Evolutionary conservation across 2,329 filamentous ascomycete genomes (phyloP), one percentile per base, ranked within the genome.

Genomic region (Microthyrium microscopicum): DNA sequence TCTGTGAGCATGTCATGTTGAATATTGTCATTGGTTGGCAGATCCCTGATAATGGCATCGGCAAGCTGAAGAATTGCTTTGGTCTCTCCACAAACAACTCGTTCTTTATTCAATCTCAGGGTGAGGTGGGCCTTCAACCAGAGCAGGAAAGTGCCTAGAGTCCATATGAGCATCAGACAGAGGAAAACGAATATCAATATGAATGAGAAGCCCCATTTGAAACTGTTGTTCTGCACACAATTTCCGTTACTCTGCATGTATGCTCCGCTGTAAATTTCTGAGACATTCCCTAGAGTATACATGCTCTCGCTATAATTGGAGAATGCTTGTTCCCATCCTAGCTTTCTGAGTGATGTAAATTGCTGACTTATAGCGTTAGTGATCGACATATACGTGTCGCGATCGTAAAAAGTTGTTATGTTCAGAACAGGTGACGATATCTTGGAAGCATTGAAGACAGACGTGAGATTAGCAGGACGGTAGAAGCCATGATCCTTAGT

Each of bases 171-270:
- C 5, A 42, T 29, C 7, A 44, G 9, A 2, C 43, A 11, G 6
- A 41, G 13, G 33, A 41, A 39, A 17, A 41, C 24, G 36, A 40
- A 41, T 0, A 47, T 34, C 19, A 48, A 42, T 3, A 45, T 33
- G 26, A 41, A 47, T 1, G 45, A 46, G 30, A 47, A 49, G 1
- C 45, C 46, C 44, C 46, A 49, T 25, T 41, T 35, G 21, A 47
- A 48, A 3, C 28, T 39, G 37, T 25, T 20, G n/a, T 16, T 4
- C 11, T 42, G n/a, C 3, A 7, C 5, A 3, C 15, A n/a, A 5
- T 22, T 29, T 19, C 31, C 30, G 9, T 42, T 8, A 25, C 13
- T 18, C 24, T 31, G 4, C 37, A 34, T 4, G 20, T 28, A n/a
- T 4, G n/a, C 17, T 6, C 20, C 17, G 15, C 25, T 27, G 15